Conservation (phyloP, 2,329 filamentous ascomycete species). For the Byssoonygena ceratinophila region DNA sequence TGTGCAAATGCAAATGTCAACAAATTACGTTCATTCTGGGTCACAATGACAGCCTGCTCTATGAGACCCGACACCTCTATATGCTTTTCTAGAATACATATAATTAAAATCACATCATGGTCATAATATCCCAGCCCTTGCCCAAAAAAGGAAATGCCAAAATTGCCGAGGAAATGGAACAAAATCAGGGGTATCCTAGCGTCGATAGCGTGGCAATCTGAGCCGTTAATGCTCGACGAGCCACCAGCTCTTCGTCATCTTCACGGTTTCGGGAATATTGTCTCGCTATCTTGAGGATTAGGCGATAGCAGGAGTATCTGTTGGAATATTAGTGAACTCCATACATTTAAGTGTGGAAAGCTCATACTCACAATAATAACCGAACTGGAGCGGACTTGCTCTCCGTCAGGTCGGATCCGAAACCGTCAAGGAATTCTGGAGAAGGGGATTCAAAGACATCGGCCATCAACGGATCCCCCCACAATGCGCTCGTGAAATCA, state of each 20-base stretch:
- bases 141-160: background rate
- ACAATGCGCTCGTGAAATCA: conserved; percentile 45
- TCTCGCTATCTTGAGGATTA: conserved; percentile 28
- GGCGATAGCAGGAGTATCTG: conserved; percentile 34
- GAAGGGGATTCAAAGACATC: conserved; percentile 38
- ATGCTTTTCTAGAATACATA: background rate
- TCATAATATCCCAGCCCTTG: background rate
- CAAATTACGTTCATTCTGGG: background rate
- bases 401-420: conserved; percentile 22
- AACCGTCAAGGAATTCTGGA: conserved; percentile 29
- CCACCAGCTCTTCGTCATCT: conserved; percentile 29
- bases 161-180: background rate
- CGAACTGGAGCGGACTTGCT: conserved; percentile 24
- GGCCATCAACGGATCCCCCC: conserved; percentile 48
- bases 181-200: conserved; percentile 15
- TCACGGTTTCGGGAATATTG: conserved; percentile 33
- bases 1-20: no score
- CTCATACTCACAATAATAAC: conserved; percentile 27
- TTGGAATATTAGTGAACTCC: background rate
- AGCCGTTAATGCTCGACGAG: conserved; percentile 28
- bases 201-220: conserved; percentile 25
- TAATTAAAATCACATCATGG: background rate
- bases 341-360: background rate
- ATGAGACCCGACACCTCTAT: background rate
- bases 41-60: background rate